Percentiles rank a stretch among this genome's conserved stretches.
Conservation (phyloP, 2,329 filamentous ascomycete genomes). For the Boeremia exigua region DNA sequence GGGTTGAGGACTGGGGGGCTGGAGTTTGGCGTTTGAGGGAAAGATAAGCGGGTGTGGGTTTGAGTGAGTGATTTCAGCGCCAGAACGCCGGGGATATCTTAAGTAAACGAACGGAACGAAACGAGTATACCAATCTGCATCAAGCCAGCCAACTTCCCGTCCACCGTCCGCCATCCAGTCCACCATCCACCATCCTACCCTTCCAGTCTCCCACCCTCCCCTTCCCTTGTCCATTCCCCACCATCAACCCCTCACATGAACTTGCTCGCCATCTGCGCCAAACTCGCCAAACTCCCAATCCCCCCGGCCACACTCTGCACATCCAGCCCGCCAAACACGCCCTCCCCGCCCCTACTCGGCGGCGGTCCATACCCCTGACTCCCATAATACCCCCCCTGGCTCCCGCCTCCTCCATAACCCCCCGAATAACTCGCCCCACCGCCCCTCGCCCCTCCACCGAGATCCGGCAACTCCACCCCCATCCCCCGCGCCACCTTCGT, state of each 20-base stretch:
- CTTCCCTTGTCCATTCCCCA: too few species aligned
- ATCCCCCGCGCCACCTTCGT: constrained; percentile 78
- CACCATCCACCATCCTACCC: neutral
- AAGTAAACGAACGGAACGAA: neutral
- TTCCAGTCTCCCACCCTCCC: too few species aligned
- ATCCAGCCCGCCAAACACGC: constrained; percentile 34
- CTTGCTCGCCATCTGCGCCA: constrained; percentile 48
- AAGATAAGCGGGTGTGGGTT: too few species aligned
- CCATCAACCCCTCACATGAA: constrained; percentile 60
- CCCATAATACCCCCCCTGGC: constrained; percentile 58
- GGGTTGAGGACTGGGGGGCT: too few species aligned
- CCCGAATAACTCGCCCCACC: constrained; percentile 30
- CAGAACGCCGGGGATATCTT: neutral
- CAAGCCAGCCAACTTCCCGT: too few species aligned
- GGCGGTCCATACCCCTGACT: constrained; percentile 50
- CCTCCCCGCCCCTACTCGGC: constrained; percentile 23
- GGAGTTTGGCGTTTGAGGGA: neutral
- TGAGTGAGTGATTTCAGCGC: too few species aligned
- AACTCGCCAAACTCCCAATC: constrained; percentile 52
- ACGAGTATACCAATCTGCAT: neutral
- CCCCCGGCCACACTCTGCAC: constrained; percentile 37
- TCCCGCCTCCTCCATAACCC: constrained; percentile 29
- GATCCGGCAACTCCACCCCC: constrained; percentile 75
- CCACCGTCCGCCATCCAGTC: too few species aligned
- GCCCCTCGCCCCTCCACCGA: constrained; percentile 41